Evolutionary conservation across 1,284 basidiomycete genomes (phyloP).

Genomic region (Rhodotorula sp.): DNA sequence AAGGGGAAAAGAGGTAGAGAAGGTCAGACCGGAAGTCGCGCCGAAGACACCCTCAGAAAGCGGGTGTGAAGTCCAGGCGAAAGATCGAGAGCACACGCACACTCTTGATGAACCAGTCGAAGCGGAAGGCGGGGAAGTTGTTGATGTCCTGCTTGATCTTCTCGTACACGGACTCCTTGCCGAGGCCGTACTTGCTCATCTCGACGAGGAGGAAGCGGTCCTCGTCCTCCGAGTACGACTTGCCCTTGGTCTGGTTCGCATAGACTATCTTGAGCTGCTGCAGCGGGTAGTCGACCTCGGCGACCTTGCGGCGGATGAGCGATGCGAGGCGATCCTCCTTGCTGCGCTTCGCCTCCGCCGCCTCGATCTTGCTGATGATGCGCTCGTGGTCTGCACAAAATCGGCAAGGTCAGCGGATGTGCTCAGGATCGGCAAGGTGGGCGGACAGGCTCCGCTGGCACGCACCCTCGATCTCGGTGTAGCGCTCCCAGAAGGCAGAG

Average conservation of each 20-base stretch:
- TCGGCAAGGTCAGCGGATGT: neutral
- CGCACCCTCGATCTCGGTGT: slow-evolving; percentile 77
- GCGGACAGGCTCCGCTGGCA: neutral
- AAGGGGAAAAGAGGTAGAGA: no score
- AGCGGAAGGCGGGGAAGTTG: slow-evolving; percentile 90
- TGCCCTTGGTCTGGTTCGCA: slow-evolving; percentile 85
- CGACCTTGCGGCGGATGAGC: slow-evolving; percentile 74
- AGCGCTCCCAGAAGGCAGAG: slow-evolving; percentile 84
- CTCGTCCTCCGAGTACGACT: slow-evolving; percentile 94
- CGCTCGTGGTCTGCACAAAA: slow-evolving; percentile 68
- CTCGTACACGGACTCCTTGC: slow-evolving; percentile 89
- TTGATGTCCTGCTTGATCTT: slow-evolving; percentile 94
- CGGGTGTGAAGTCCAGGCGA: neutral
- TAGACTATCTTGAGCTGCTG: slow-evolving; percentile 93
- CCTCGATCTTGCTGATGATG: slow-evolving; percentile 74
- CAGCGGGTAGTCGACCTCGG: slow-evolving; percentile 80
- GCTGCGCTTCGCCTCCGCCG: slow-evolving; percentile 63
- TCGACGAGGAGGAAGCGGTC: slow-evolving; percentile 93
- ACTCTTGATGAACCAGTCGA: slow-evolving; percentile 96
- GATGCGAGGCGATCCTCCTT: slow-evolving; percentile 41
- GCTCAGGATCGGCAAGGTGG: neutral
- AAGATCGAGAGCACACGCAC: slow-evolving; percentile 48
- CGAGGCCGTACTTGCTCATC: slow-evolving; percentile 88
- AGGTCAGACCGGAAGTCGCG: no score
- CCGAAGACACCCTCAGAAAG: neutral